Base-by-base conservation (phyloP, 768 basidiomycete genomes). In the Sporobolomyces phaffii region DNA sequence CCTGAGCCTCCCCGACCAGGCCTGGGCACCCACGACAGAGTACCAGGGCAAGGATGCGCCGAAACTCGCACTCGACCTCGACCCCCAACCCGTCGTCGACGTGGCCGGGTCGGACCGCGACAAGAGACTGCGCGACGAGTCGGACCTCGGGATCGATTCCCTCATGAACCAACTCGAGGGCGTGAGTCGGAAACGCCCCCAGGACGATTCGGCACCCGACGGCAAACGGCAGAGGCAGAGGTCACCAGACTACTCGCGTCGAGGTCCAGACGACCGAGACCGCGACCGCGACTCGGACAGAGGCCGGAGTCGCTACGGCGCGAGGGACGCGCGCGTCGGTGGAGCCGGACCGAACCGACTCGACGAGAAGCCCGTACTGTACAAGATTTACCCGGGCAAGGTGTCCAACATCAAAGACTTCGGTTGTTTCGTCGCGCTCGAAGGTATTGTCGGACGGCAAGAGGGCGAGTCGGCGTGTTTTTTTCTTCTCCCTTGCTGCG, bases 361-460 rank as follows among this genome's bases (percentile, higher is more conserved):
- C 41, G 94, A 99, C 75, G 90, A 93, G 47, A 82, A 82, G 53
- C 92, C 96, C 0, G 80, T 97, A 4, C 77, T 96, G 48, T 98
- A 86, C 84, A 98, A 98, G 81, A 91, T 98, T 36, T 99, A 98
- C 78, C 82, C 83, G 58, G 96, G 94, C 11, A 86, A 84, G 69
- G 86, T 98, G 31, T 82, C 87, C 1, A 86, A 88, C 17, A 73
- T 96, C 73, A 91, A 90, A 78, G 96, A 99, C 66, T 99, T 98
- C 76, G 96, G 96, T 59, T 93, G 91, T 0, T 99, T 99, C 74
- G 87, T 96, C 44, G 83, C 84, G 36, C 78, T 99, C 9, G 93
- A 99, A 68, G 94, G 94, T 33, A 79, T 98, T 51, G 79, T 80
- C 18, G 92, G 92, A 15, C 81, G 91, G 31, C 86, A 83, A 13